A percentile compares a stretch with the other conserved stretches of the same genome.
Conservation (phyloP, 2,329 filamentous ascomycete genomes). For the Colletotrichum sp. region DNA sequence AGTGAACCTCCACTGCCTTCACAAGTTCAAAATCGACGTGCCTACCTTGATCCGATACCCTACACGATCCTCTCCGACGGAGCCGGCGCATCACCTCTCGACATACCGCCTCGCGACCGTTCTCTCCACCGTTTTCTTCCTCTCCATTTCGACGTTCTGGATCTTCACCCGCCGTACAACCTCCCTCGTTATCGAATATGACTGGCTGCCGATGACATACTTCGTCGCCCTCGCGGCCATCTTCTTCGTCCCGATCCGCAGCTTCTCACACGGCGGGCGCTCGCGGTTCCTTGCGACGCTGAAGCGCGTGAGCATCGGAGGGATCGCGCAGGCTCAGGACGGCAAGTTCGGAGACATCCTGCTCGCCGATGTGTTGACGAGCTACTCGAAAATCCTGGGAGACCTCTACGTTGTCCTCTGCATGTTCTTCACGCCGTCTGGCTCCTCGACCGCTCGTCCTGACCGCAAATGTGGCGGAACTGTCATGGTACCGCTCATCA, state of each 20-base stretch:
- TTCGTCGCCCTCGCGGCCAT: slow-evolving; percentile 74
- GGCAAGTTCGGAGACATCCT: slow-evolving; percentile 95
- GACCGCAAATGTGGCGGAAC: slow-evolving; percentile 82
- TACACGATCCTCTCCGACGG: slow-evolving; percentile 70
- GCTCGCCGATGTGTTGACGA: slow-evolving; percentile 91
- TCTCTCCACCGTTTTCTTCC: slow-evolving; percentile 72
- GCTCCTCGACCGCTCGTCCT: slow-evolving; percentile 79
- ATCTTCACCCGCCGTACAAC: slow-evolving; percentile 73
- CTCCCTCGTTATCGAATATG: slow-evolving; percentile 74
- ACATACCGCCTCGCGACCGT: slow-evolving; percentile 85
- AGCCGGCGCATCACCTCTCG: slow-evolving; percentile 78
- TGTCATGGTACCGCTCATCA: slow-evolving; percentile 82
- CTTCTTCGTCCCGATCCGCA: slow-evolving; percentile 75
- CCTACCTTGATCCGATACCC: slow-evolving; percentile 88
- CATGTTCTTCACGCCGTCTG: slow-evolving; percentile 81
- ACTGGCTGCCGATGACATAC: slow-evolving; percentile 86
- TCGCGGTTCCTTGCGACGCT: slow-evolving; percentile 77
- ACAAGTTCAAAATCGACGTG: slow-evolving; percentile 82
- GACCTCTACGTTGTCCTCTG: slow-evolving; percentile 89
- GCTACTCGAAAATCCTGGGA: slow-evolving; percentile 89
- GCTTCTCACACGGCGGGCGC: slow-evolving; percentile 72
- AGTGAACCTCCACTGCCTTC: slow-evolving; percentile 86
- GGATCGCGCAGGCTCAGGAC: slow-evolving; percentile 83
- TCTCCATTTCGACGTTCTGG: slow-evolving; percentile 87
- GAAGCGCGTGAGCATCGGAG: slow-evolving; percentile 80